phyloP scores from a whole-genome alignment of 1,284 basidiomycete species.

The Boletus semigastroideus region DNA sequence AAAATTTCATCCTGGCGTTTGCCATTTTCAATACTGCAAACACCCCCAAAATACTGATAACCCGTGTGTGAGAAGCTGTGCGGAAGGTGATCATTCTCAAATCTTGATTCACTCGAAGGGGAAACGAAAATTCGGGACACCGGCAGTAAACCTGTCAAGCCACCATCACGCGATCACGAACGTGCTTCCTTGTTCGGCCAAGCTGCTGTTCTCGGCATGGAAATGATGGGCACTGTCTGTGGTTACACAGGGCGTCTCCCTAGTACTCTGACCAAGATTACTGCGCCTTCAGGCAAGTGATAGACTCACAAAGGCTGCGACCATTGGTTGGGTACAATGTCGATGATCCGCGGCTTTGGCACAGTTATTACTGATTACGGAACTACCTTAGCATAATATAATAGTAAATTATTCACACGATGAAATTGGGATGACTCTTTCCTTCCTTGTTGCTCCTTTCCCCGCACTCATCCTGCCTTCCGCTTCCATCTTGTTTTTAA shows the following conservation, averaged over 20 bases:
- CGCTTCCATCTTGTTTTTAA: background rate
- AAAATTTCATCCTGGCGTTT: no score
- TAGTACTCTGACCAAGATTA: background rate
- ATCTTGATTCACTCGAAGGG: background rate
- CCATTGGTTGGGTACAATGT: no score
- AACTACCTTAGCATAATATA: no score
- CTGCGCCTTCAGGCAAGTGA: no score
- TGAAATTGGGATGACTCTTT: slow-evolving; percentile 12
- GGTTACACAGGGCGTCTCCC: background rate
- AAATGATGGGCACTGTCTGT: background rate
- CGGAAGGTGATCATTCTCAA: background rate
- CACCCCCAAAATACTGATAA: no score
- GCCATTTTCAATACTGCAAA: no score
- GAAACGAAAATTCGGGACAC: background rate
- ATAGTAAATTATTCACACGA: slow-evolving; percentile 18
- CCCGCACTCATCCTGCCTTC: slow-evolving; percentile 7
- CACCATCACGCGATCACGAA: background rate
- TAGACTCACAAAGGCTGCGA: no score
- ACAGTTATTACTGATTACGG: no score
- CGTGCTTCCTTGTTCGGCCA: background rate
- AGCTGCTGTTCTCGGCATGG: background rate
- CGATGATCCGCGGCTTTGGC: no score
- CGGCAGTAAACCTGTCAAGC: background rate
- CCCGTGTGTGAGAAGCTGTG: background rate
- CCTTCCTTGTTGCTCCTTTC: slow-evolving; percentile 23